Percentiles rank a stretch among this genome's conserved stretches.
Conservation (phyloP, 495 filamentous ascomycete genomes). For the Xylaria cubensis region DNA sequence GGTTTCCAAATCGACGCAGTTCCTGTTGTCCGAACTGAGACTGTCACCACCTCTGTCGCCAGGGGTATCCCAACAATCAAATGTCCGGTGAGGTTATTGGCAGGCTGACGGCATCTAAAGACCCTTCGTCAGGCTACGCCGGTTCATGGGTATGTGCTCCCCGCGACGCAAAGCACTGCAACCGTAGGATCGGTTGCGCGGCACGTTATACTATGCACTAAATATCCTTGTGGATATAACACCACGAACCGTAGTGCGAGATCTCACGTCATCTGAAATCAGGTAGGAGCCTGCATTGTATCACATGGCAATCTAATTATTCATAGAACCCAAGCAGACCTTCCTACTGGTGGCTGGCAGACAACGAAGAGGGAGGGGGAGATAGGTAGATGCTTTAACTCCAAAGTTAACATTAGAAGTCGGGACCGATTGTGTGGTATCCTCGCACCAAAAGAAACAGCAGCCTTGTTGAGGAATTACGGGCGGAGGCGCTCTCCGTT, state of each 20-base stretch:
- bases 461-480: not conserved
- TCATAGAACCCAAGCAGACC: not conserved
- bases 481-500: not conserved
- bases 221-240: not conserved
- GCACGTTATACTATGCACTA: not conserved
- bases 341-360: not conserved
- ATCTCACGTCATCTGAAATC: constrained; percentile 21
- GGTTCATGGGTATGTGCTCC: constrained; percentile 2
- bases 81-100: constrained; percentile 4
- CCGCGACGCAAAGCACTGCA: not conserved
- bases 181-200: constrained; percentile 8
- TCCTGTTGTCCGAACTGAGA: not conserved
- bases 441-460: not conserved
- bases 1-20: not conserved
- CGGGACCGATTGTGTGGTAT: not conserved
- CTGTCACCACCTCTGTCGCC: too few relatives aligned
- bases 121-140: not conserved
- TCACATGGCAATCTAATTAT: constrained; percentile 2
- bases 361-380: not conserved
- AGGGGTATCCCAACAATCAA: constrained; percentile 6
- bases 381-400: not conserved
- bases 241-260: not conserved
- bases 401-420: not conserved
- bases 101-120: not conserved
- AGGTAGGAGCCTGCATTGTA: not conserved